These are phyloP conservation scores for Globisporangium nodosum DNA, from an alignment of 352 stramenopile species.

Conservation along the genomic window DNA sequence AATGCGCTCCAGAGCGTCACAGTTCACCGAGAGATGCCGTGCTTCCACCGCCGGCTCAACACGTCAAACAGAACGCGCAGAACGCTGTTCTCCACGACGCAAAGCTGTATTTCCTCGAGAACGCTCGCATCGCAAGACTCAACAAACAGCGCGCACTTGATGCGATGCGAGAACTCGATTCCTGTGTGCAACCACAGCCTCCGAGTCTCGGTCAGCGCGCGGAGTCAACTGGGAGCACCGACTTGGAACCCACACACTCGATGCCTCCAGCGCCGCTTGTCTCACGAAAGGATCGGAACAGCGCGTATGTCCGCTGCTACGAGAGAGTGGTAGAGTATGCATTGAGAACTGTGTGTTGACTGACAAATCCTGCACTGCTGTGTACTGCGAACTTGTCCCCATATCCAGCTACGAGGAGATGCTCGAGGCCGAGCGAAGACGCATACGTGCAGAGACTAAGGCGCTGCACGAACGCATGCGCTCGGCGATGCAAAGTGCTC, in stretches of 20 bases:
- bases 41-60: not conserved
- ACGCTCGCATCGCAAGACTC: constrained; percentile 16
- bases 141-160: constrained; percentile 25
- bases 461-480: constrained; percentile 52
- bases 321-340: not conserved
- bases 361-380: not conserved
- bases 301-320: constrained; percentile 1
- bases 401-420: constrained; percentile 37
- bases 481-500: not conserved
- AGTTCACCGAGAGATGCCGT: not conserved
- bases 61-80: not conserved
- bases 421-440: constrained; percentile 31
- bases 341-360: not conserved
- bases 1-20: not conserved
- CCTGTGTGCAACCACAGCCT: not conserved
- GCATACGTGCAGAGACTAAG: constrained; percentile 45
- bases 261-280: not conserved
- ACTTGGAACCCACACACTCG: not conserved
- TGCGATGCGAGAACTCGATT: constrained; percentile 5
- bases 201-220: not conserved
- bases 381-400: too few species aligned
- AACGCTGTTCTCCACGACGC: constrained; percentile 4
- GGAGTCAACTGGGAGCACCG: not conserved
- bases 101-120: constrained; percentile 19
- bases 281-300: constrained; percentile 4